A percentile compares a stretch with the other conserved stretches of the same genome.
These are phyloP conservation scores for Aspergillus hancockii DNA, from an alignment of 495 filamentous ascomycete species.

Conservation along the genomic window DNA sequence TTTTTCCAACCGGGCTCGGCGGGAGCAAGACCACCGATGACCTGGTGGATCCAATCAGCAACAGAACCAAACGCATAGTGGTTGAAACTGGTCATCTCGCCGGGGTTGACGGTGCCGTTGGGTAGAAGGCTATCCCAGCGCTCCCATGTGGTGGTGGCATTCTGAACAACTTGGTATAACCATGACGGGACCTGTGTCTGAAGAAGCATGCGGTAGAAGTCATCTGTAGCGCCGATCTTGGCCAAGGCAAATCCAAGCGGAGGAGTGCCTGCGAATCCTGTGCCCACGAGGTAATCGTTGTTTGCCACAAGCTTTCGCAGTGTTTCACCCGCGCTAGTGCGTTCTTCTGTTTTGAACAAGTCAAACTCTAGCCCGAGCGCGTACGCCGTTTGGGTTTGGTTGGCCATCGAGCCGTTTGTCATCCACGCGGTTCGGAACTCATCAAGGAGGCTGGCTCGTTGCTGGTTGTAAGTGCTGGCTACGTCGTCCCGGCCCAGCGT, in stretches of 20 bases:
- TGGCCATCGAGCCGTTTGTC: conserved; percentile 34
- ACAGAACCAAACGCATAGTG: conserved; percentile 51
- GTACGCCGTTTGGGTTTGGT: conserved; percentile 51
- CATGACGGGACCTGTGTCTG: conserved; percentile 45
- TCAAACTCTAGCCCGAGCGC: conserved; percentile 46
- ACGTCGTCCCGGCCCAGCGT: neutral
- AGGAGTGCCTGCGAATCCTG: conserved; percentile 58
- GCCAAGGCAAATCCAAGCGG: conserved; percentile 47
- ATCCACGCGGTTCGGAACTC: conserved; percentile 47
- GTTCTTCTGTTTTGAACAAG: conserved; percentile 26
- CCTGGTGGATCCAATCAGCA: conserved; percentile 31
- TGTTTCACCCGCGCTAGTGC: neutral
- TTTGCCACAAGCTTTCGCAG: neutral
- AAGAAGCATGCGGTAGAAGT: conserved; percentile 40
- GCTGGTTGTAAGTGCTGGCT: conserved; percentile 13
- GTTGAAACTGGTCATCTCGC: conserved; percentile 58
- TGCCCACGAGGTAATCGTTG: conserved; percentile 38
- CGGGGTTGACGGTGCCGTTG: conserved; percentile 51
- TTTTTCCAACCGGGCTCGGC: conserved; percentile 15
- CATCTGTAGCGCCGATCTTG: conserved; percentile 27
- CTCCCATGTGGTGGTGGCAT: conserved; percentile 57
- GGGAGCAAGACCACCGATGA: conserved; percentile 23
- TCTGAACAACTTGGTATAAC: conserved; percentile 54
- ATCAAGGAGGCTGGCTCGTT: conserved; percentile 26
- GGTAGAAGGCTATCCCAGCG: conserved; percentile 56